These are phyloP conservation scores for Trametes cingulata DNA, from an alignment of 768 basidiomycete species.

Conservation along the genomic window DNA sequence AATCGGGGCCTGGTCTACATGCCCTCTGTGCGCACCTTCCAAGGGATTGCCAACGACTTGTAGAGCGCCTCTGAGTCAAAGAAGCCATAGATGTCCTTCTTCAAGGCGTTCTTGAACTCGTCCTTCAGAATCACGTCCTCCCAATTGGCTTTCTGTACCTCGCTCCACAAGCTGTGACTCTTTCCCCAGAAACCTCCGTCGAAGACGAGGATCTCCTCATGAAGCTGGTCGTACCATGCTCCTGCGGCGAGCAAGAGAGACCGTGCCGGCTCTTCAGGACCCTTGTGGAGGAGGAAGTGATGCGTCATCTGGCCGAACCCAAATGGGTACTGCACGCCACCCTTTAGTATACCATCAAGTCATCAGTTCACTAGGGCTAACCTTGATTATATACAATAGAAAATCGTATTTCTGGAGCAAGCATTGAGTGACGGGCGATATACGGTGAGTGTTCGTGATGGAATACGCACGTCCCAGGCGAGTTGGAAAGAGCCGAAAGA, in stretches of 20 bases:
- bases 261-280: conserved; percentile 51
- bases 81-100: conserved; percentile 79
- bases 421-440: not conserved
- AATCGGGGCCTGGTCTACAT: not conserved
- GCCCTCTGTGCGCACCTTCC: conserved; percentile 58
- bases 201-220: conserved; percentile 78
- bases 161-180: conserved; percentile 56
- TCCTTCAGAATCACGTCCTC: conserved; percentile 72
- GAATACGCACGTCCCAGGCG: conserved; percentile 55
- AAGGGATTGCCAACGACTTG: conserved; percentile 73
- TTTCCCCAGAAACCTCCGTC: conserved; percentile 72
- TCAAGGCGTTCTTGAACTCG: conserved; percentile 62
- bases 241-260: conserved; percentile 56
- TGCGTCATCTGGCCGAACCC: conserved; percentile 29
- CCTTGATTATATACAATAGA: conserved; percentile 52
- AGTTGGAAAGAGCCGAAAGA: conserved; percentile 56
- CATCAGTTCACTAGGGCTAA: conserved; percentile 26
- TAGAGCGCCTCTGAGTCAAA: conserved; percentile 75
- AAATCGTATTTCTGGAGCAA: conserved; percentile 52
- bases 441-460: not conserved
- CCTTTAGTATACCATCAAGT: not conserved
- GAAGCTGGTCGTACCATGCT: conserved; percentile 51
- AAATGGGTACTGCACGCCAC: conserved; percentile 32
- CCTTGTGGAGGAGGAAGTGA: conserved; percentile 62
- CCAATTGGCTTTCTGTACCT: conserved; percentile 59